Percentiles rank a stretch among this genome's conserved stretches.
These are phyloP conservation scores for Davidsoniella neocaledoniae DNA, from an alignment of 2,329 filamentous ascomycete genomes.

Conservation along the genomic window DNA sequence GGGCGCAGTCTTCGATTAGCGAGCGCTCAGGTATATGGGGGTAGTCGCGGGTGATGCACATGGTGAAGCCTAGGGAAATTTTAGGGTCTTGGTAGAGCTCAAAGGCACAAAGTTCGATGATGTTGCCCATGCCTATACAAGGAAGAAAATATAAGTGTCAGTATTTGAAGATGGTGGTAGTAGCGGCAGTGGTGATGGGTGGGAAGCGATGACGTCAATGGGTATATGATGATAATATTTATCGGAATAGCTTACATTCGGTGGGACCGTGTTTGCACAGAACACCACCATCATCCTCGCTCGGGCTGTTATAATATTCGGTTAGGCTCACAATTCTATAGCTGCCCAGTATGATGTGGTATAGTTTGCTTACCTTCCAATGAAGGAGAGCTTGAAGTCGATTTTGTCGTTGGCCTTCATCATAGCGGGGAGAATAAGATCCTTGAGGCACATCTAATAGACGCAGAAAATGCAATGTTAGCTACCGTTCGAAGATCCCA, in stretches of 20 bases:
- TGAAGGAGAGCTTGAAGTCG: slow-evolving; percentile 79
- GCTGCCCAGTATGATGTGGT: background rate
- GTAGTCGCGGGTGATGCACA: slow-evolving; percentile 72
- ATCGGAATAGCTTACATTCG: slow-evolving; percentile 39
- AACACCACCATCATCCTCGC: slow-evolving; percentile 59
- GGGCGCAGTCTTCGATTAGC: slow-evolving; percentile 73
- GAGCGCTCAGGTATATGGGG: slow-evolving; percentile 55
- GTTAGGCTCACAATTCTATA: background rate
- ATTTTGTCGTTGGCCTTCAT: slow-evolving; percentile 65
- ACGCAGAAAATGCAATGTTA: background rate
- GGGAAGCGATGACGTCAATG: background rate
- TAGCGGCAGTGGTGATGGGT: background rate
- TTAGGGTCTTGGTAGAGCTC: slow-evolving; percentile 72
- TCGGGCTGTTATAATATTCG: slow-evolving; percentile 28
- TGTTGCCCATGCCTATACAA: slow-evolving; percentile 58
- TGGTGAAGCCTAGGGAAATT: slow-evolving; percentile 79
- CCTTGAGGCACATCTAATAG: slow-evolving; percentile 51
- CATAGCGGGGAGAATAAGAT: slow-evolving; percentile 77
- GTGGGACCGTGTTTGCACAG: slow-evolving; percentile 75
- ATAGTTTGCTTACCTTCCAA: slow-evolving; percentile 47
- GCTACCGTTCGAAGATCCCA: background rate
- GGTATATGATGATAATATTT: background rate
- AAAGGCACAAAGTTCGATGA: slow-evolving; percentile 80
- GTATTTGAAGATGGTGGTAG: background rate
- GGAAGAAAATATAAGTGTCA: background rate